Evolutionary conservation across 2,329 filamentous ascomycete genomes (phyloP).

Genomic region (Fusarium equiseti): DNA sequence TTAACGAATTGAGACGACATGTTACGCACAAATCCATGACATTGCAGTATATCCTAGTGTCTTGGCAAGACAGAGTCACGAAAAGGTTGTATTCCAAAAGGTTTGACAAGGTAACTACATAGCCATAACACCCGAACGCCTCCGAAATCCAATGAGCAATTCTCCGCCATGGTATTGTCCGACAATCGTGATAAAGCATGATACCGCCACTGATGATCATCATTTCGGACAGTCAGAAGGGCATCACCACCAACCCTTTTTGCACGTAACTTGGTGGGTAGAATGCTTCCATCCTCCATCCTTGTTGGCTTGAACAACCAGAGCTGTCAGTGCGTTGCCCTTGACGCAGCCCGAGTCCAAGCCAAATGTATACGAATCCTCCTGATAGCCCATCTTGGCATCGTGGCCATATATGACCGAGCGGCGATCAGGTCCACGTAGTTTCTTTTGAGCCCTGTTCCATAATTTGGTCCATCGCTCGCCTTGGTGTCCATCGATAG

Average conservation of each 20-base stretch:
- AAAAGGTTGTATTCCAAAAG: conserved; percentile 1
- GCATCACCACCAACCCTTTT: conserved; percentile 37
- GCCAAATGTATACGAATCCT: conserved; percentile 79
- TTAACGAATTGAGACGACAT: conserved; percentile 34
- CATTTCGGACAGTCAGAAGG: neutral
- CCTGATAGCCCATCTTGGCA: conserved; percentile 73
- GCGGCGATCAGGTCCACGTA: conserved; percentile 55
- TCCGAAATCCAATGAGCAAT: conserved; percentile 13
- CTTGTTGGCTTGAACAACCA: conserved; percentile 73
- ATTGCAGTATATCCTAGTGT: neutral
- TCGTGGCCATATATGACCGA: conserved; percentile 93
- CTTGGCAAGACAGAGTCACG: neutral
- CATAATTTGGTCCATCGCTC: conserved; percentile 76
- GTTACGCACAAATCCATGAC: conserved; percentile 7
- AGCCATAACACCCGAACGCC: conserved; percentile 30
- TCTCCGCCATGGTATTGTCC: neutral
- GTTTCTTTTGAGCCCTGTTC: conserved; percentile 63
- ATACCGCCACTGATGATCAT: neutral
- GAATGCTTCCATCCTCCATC: conserved; percentile 52
- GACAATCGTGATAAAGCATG: conserved; percentile 11
- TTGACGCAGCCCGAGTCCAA: conserved; percentile 86
- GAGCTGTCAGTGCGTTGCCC: conserved; percentile 79
- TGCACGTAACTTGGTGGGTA: conserved; percentile 59
- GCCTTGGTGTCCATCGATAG: conserved; percentile 62
- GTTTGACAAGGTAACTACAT: conserved; percentile 7